Percentiles rank a stretch among this genome's conserved stretches.
These are phyloP conservation scores for Azolla pinnata DNA, from an alignment of 75 land plant genomes.

Conservation along the genomic window DNA sequence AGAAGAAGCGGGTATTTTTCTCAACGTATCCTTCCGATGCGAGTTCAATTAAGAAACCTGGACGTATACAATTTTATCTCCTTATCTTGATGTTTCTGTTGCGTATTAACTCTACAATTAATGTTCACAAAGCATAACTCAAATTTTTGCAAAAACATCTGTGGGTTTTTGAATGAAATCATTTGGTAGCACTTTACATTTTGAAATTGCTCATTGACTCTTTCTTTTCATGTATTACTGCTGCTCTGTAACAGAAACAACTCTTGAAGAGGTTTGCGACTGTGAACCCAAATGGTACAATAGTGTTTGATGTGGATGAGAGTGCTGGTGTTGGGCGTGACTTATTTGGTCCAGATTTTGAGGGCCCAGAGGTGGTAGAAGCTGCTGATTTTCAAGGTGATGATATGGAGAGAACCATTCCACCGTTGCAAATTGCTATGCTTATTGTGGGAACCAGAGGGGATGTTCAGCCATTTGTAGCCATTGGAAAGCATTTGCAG, in stretches of 20 bases:
- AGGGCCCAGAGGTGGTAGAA: slow-evolving; percentile 14
- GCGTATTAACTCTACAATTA: not conserved
- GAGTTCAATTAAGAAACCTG: too few species aligned
- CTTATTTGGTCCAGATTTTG: slow-evolving; percentile 23
- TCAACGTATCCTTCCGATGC: too few species aligned
- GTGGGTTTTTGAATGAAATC: too few species aligned
- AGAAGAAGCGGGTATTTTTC: slow-evolving; percentile 1
- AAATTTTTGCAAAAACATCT: not conserved
- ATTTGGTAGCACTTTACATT: too few species aligned
- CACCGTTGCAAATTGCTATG: slow-evolving; percentile 83
- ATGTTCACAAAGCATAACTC: not conserved
- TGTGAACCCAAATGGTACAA: slow-evolving; percentile 83
- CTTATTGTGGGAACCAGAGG: slow-evolving; percentile 98
- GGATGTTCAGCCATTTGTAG: slow-evolving; percentile 96
- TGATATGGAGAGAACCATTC: slow-evolving; percentile 23
- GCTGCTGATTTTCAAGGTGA: slow-evolving; percentile 32
- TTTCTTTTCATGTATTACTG: not conserved
- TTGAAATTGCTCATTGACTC: not conserved
- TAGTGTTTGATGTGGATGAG: slow-evolving; percentile 62
- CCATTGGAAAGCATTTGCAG: slow-evolving; percentile 89
- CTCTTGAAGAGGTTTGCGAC: slow-evolving; percentile 72
- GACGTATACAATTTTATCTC: not conserved
- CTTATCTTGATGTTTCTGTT: not conserved
- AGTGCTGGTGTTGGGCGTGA: slow-evolving; percentile 37
- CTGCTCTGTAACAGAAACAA: slow-evolving; percentile 34